Conservation (phyloP, 495 filamentous ascomycete genomes). For the Immersiella caudata region DNA sequence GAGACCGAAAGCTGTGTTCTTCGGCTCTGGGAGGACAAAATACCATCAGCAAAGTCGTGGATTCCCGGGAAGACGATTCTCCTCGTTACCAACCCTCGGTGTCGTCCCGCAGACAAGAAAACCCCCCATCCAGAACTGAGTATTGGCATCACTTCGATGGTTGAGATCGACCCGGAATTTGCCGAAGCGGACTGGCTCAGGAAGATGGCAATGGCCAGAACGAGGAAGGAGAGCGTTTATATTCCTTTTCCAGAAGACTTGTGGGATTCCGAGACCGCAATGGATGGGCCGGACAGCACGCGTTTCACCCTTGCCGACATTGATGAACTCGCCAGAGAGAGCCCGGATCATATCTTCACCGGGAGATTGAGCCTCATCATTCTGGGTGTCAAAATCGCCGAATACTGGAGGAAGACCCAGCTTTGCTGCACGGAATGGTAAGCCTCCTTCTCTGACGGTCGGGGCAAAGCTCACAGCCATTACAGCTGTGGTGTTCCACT, state of each 20-base stretch:
- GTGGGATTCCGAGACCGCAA: conserved; percentile 55
- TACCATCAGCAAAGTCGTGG: conserved; percentile 55
- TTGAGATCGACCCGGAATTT: conserved; percentile 63
- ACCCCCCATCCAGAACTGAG: conserved; percentile 40
- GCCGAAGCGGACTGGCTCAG: conserved; percentile 62
- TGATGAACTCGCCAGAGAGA: conserved; percentile 56
- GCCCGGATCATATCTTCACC: conserved; percentile 48
- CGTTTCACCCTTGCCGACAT: conserved; percentile 63
- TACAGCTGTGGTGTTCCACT: conserved; percentile 58
- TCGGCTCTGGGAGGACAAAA: conserved; percentile 56
- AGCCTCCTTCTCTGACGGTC: conserved; percentile 7
- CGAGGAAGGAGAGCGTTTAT: conserved; percentile 57
- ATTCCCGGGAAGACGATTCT: conserved; percentile 57
- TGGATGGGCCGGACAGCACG: conserved; percentile 47
- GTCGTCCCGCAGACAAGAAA: conserved; percentile 33
- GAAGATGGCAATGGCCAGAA: conserved; percentile 50
- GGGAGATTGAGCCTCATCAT: conserved; percentile 63
- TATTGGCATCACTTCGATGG: conserved; percentile 49
- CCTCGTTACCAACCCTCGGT: conserved; percentile 57
- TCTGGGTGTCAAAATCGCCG: conserved; percentile 54
- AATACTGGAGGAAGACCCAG: conserved; percentile 48
- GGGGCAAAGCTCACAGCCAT: not conserved
- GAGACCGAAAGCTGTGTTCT: conserved; percentile 58
- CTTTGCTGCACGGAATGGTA: conserved; percentile 63
- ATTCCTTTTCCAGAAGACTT: conserved; percentile 53